Percentiles rank a stretch among this genome's conserved stretches.
phyloP scores from a whole-genome alignment of 2,329 filamentous ascomycete genomes.

The Metarhizium rileyi region DNA sequence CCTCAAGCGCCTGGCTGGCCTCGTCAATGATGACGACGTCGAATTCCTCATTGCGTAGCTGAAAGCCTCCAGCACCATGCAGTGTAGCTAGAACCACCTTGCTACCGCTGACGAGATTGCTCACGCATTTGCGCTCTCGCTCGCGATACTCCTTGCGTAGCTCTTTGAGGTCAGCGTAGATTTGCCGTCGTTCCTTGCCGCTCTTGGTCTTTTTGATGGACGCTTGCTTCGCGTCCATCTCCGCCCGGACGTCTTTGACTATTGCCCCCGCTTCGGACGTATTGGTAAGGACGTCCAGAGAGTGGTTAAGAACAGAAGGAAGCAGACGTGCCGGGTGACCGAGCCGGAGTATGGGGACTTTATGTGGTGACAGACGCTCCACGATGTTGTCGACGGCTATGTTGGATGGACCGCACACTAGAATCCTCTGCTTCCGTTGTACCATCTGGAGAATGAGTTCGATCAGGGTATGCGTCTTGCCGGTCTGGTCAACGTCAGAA shows the following conservation, averaged over 20 bases:
- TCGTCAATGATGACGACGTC: conserved; percentile 96
- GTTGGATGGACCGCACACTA: conserved; percentile 96
- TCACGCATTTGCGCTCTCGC: conserved; percentile 73
- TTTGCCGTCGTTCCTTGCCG: conserved; percentile 66
- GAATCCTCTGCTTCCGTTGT: conserved; percentile 59
- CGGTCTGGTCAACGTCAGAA: conserved; percentile 46
- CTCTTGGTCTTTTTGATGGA: conserved; percentile 80
- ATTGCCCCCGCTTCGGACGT: conserved; percentile 85
- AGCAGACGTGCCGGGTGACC: conserved; percentile 88
- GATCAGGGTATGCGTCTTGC: conserved; percentile 93
- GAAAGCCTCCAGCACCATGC: conserved; percentile 81
- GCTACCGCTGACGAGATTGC: conserved; percentile 62
- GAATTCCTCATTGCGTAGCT: conserved; percentile 70
- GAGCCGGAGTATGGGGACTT: conserved; percentile 77
- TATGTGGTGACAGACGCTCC: conserved; percentile 76
- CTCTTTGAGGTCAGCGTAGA: conserved; percentile 78
- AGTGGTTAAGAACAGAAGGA: conserved; percentile 80
- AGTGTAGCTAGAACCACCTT: conserved; percentile 87
- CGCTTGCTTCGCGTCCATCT: conserved; percentile 88
- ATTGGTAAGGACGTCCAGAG: conserved; percentile 80
- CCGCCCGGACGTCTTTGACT: conserved; percentile 78
- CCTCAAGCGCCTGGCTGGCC: conserved; percentile 89
- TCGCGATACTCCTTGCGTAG: conserved; percentile 82
- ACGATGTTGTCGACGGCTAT: conserved; percentile 98
- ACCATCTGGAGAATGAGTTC: conserved; percentile 90